These are phyloP conservation scores for Microbotryum violaceum DNA, from an alignment of 1,284 basidiomycete species.

Conservation along the genomic window DNA sequence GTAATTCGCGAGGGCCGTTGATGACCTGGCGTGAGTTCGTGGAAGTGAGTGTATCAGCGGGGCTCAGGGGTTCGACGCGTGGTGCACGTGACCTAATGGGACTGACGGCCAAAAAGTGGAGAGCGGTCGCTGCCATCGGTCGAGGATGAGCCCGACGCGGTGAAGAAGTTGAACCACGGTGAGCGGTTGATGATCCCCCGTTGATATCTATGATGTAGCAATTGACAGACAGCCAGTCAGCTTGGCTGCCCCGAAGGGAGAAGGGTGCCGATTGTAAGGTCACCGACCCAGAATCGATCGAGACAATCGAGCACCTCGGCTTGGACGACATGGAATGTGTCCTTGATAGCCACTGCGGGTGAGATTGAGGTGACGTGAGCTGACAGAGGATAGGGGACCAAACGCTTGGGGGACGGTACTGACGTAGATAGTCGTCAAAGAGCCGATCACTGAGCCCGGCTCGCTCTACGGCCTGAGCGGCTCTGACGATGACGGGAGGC, in stretches of 20 bases:
- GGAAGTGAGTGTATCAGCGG: not conserved
- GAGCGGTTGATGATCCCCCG: not conserved
- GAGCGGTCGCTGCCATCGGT: constrained; percentile 26
- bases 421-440: constrained; percentile 51
- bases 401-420: constrained; percentile 53
- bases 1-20: constrained; percentile 9
- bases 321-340: constrained; percentile 13
- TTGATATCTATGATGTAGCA: not conserved
- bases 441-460: constrained; percentile 49
- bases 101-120: constrained; percentile 17
- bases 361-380: not conserved
- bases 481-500: not conserved
- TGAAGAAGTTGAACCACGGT: constrained; percentile 17
- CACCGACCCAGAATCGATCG: constrained; percentile 9
- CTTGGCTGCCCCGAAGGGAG: not conserved
- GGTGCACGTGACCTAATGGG: not conserved
- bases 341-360: constrained; percentile 2
- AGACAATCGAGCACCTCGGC: constrained; percentile 7
- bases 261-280: not conserved
- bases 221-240: not conserved
- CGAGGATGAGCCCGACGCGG: constrained; percentile 19
- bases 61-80: too few species aligned
- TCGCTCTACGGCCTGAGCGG: constrained; percentile 8
- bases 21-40: not conserved
- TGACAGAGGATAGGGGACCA: not conserved